Evolutionary conservation across 2,329 filamentous ascomycete species (phyloP), one percentile per base, ranked within the genome.

Genomic region (Stachybotrys elegans): DNA sequence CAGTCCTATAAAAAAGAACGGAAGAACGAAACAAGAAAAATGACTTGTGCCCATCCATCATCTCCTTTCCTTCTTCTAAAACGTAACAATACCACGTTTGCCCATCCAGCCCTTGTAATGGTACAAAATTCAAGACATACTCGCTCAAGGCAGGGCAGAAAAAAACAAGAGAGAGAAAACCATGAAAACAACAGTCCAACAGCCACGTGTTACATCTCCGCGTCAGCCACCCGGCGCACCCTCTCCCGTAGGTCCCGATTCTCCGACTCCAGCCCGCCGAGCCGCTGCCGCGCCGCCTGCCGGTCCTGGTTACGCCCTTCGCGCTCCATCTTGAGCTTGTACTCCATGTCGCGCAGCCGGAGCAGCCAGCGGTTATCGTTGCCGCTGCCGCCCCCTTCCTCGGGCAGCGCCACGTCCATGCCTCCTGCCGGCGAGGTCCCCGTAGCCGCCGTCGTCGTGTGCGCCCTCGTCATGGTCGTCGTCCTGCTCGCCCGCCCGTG

Each of bases 221-320:
- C 38, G 40, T 55, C 40, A 44, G 46, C 48, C 11, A 48, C 55
- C 47, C 68, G 56, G 51, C 64, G 83, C 45, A 90, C 67, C 65
- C 83, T 76, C 14, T 76, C 74, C 45, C 79, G 72, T 48, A 93
- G 66, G 51, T 86, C 81, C 52, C 84, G 78, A 58, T 89, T 89
- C 68, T 90, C 84, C 43, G 76, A 71, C 59, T 83, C 78, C n/a
- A 85, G 76, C 48, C 90, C 86, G 46, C 89, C 84, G 1, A 95
- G 68, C 42, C 92, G 73, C 68, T 90, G 86, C 43, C 88, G 73
- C 22, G 92, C 92, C 20, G 89, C 90, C 39, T 79, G 85, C 4
- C 93, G 81, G 66, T 98, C 93, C 46, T 95, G 72, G 43, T 94
- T 72, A 36, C 93, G 73, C 1, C 84, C 90, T 65, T 97, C 93